Percentiles rank a stretch among this genome's conserved stretches.
Evolutionary conservation across 2,329 filamentous ascomycete genomes (phyloP).

Genomic region (Colletotrichum sp.): DNA sequence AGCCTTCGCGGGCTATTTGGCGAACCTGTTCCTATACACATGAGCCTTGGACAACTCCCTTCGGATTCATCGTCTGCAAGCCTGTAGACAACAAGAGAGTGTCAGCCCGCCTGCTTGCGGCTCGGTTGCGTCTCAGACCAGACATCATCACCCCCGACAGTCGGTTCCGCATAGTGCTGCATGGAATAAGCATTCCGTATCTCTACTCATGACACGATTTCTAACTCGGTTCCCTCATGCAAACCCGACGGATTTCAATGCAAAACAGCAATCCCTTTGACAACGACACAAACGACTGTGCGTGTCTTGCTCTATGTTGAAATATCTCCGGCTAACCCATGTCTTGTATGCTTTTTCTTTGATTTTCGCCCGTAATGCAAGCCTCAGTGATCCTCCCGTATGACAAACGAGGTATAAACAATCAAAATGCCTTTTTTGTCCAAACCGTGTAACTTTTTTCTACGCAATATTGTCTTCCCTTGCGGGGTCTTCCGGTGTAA

Average conservation of each 20-base stretch:
- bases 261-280: background rate
- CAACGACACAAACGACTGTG: background rate
- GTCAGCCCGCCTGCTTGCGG: background rate
- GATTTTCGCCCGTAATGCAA: background rate
- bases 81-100: background rate
- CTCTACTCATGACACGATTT: background rate
- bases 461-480: background rate
- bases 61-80: background rate
- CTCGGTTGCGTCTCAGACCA: background rate
- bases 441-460: background rate
- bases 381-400: background rate
- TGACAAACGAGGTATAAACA: conserved; percentile 1
- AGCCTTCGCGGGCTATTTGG: background rate
- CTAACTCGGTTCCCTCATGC: background rate
- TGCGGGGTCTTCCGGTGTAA: background rate
- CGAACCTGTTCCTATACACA: background rate
- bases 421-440: background rate
- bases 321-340: conserved; percentile 3
- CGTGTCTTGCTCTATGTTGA: background rate
- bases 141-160: background rate
- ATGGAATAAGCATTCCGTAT: background rate
- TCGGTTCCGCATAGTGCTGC: background rate
- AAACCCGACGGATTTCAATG: background rate
- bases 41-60: background rate
- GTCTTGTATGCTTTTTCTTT: conserved; percentile 11